Conservation (phyloP, 805 yeast genomes). For the Kuraishia piskuri region DNA sequence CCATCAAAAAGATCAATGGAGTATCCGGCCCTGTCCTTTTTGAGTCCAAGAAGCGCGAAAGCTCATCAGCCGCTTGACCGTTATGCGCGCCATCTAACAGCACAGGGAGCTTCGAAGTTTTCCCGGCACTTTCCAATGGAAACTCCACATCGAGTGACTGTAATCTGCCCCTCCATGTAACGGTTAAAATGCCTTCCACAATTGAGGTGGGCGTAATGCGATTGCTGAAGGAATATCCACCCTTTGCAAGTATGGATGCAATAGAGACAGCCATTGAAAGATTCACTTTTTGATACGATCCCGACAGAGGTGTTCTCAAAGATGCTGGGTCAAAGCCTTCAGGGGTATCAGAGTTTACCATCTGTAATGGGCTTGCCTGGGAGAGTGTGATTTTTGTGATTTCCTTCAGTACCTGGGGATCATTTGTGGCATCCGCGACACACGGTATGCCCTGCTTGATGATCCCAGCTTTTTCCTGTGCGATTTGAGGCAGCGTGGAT, state of each 20-base stretch:
- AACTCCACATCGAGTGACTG: conserved; percentile 35
- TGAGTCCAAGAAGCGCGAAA: conserved; percentile 42
- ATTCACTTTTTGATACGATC: conserved; percentile 67
- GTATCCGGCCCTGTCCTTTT: conserved; percentile 7
- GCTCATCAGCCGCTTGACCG: conserved; percentile 70
- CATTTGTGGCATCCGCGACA: conserved; percentile 68
- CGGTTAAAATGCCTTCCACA: conserved; percentile 39
- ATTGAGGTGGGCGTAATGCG: conserved; percentile 28
- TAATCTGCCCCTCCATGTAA: conserved; percentile 84
- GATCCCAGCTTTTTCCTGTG: conserved; percentile 81
- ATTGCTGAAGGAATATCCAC: neutral
- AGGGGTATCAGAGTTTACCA: neutral
- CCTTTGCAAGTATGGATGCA: neutral
- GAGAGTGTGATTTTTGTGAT: conserved; percentile 29
- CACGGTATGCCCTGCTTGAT: conserved; percentile 53
- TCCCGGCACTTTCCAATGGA: conserved; percentile 12
- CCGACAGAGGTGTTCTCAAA: conserved; percentile 48
- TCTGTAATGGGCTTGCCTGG: conserved; percentile 20
- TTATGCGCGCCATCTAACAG: conserved; percentile 94
- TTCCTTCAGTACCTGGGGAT: conserved; percentile 35
- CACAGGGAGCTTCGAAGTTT: conserved; percentile 11
- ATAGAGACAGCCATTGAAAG: conserved; percentile 58
- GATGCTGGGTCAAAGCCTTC: conserved; percentile 8
- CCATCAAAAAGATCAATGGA: conserved; percentile 51
- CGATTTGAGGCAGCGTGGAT: conserved; percentile 51